A percentile compares a stretch with the other conserved stretches of the same genome.
phyloP scores from a whole-genome alignment of 371 early-diverging fungal species.

The Rhizopus stolonifer region DNA sequence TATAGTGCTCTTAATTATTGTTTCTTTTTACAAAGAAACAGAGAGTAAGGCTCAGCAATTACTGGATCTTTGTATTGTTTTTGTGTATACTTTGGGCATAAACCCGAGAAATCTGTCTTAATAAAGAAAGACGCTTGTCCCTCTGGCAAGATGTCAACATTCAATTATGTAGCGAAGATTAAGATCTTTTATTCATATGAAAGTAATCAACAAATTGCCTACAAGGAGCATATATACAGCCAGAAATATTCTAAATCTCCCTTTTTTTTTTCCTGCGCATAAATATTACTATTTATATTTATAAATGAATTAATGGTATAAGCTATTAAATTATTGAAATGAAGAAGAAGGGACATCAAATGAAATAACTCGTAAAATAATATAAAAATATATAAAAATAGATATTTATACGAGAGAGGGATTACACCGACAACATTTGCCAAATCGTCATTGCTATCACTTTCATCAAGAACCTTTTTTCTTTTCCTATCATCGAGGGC shows the following conservation, averaged over 20 bases:
- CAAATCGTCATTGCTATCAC: background rate
- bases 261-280: slow-evolving; percentile 5
- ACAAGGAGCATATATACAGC: slow-evolving; percentile 6
- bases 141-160: slow-evolving; percentile 9
- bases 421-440: no score
- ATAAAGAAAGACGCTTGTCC: slow-evolving; percentile 7
- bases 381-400: slow-evolving; percentile 2
- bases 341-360: slow-evolving; percentile 7
- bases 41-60: background rate
- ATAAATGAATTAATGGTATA: slow-evolving; percentile 4
- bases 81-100: background rate
- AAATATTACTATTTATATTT: slow-evolving; percentile 8
- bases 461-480: slow-evolving; percentile 2
- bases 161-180: background rate
- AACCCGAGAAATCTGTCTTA: slow-evolving; percentile 6
- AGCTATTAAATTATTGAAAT: slow-evolving; percentile 7
- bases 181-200: no score
- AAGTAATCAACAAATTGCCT: slow-evolving; percentile 5
- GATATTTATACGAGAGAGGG: background rate
- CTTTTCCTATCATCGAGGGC: slow-evolving; percentile 5
- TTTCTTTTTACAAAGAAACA: background rate
- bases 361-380: slow-evolving; percentile 7
- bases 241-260: background rate
- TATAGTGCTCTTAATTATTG: background rate
- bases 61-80: background rate